These are phyloP conservation scores for Dictyostelium discoideum DNA, from an alignment of 78 protist species.

Conservation along the genomic window dicty_2.7 NC_007088.5:5579001-5579500, in stretches of 20 bases:
- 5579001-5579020: conserved; percentile 51
- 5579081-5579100: conserved; percentile 55
- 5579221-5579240: neutral
- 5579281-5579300: conserved; percentile 47
- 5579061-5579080: conserved; percentile 40
- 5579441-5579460: too few relatives aligned
- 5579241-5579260: conserved; percentile 25
- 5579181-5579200: conserved; percentile 14
- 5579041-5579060: conserved; percentile 31
- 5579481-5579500: too few relatives aligned
- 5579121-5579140: conserved; percentile 41
- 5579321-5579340: neutral
- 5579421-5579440: too few relatives aligned
- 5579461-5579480: too few relatives aligned
- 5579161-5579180: conserved; percentile 36
- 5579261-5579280: neutral
- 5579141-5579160: conserved; percentile 56
- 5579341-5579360: neutral
- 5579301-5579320: conserved; percentile 63
- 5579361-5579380: neutral
- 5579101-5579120: conserved; percentile 58
- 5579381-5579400: too few relatives aligned
- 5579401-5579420: too few relatives aligned
- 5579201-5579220: conserved; percentile 63
- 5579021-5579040: neutral